A percentile compares a stretch with the other conserved stretches of the same genome.
Conservation (phyloP, 371 early-diverging fungal species). For the Conidiobolus incongruus region DNA sequence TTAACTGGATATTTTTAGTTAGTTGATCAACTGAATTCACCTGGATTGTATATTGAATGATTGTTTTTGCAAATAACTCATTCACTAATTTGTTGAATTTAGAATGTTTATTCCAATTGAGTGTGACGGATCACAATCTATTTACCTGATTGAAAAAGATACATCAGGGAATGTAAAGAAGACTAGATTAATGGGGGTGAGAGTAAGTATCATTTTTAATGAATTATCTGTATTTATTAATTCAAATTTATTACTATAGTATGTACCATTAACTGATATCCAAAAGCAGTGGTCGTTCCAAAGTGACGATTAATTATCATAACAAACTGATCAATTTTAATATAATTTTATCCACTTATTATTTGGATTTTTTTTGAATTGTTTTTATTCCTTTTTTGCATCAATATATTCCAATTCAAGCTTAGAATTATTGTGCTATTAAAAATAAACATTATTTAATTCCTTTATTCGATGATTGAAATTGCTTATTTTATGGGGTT, state of each 20-base stretch:
- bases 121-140: conserved; percentile 15
- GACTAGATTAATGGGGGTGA: conserved; percentile 31
- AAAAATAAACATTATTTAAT: too few species aligned
- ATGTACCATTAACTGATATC: conserved; percentile 41
- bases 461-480: too few species aligned
- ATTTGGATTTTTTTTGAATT: too few species aligned
- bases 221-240: not conserved
- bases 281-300: conserved; percentile 9
- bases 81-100: not conserved
- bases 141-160: conserved; percentile 45
- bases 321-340: too few species aligned
- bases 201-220: conserved; percentile 11
- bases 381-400: too few species aligned
- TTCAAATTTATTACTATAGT: conserved; percentile 9
- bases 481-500: too few species aligned
- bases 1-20: conserved; percentile 10
- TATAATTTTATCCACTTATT: too few species aligned
- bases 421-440: too few species aligned
- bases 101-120: conserved; percentile 63
- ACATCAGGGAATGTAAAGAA: conserved; percentile 27
- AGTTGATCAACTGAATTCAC: conserved; percentile 43
- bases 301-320: too few species aligned
- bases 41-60: conserved; percentile 21
- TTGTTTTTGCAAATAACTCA: not conserved
- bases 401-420: too few species aligned